phyloP scores from a whole-genome alignment of 129 eudicot genomes.

The Helianthus tuberosus region DNA sequence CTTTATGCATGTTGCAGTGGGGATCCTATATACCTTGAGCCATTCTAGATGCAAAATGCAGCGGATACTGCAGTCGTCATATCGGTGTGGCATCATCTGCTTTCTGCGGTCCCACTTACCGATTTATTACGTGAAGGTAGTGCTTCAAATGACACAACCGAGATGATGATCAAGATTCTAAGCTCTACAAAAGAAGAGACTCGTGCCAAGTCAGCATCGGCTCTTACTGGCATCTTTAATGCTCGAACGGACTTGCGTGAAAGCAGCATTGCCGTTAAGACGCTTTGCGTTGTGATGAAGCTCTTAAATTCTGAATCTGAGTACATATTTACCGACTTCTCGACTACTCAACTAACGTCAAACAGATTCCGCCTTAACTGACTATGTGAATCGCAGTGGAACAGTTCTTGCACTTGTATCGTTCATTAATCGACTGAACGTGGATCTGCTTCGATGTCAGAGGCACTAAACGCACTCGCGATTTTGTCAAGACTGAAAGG shows the following conservation, averaged over 20 bases:
- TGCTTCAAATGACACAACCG: constrained; percentile 95
- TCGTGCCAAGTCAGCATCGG: too few species aligned
- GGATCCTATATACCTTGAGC: too few species aligned
- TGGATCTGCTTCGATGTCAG: too few species aligned
- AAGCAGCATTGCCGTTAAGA: constrained; percentile 77
- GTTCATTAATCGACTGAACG: too few species aligned
- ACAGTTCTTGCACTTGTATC: too few species aligned
- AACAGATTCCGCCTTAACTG: constrained; percentile 65
- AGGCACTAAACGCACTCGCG: too few species aligned
- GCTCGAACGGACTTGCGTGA: constrained; percentile 95
- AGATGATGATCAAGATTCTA: constrained; percentile 78
- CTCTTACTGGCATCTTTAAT: constrained; percentile 88
- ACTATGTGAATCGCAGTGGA: constrained; percentile 73
- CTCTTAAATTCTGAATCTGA: constrained; percentile 80
- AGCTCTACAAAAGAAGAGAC: constrained; percentile 79
- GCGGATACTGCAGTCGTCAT: too few species aligned
- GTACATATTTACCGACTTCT: constrained; percentile 62
- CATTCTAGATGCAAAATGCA: too few species aligned
- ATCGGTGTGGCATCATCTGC: too few species aligned
- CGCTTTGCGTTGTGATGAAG: constrained; percentile 72
- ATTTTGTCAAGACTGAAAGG: too few species aligned
- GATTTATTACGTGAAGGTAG: constrained; percentile 93
- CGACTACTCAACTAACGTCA: constrained; percentile 72
- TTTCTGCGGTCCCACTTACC: constrained; percentile 71
- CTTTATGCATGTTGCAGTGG: too few species aligned